These are phyloP conservation scores for Podaxis pistillaris DNA, from an alignment of 768 basidiomycete genomes.

Conservation along the genomic window DNA sequence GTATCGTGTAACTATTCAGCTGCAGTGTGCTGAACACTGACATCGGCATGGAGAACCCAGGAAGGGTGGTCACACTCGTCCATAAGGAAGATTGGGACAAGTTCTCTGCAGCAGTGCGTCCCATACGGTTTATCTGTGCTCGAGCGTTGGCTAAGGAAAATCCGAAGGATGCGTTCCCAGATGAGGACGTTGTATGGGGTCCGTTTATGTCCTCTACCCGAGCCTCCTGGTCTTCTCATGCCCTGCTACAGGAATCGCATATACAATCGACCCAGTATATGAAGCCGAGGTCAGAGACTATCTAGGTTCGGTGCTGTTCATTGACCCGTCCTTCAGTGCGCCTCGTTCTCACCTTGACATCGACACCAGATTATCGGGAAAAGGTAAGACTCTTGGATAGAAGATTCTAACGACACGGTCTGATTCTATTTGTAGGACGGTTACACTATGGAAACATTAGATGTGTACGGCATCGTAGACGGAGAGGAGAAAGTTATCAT, in stretches of 20 bases:
- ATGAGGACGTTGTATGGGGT: slow-evolving; percentile 88
- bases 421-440: slow-evolving; percentile 61
- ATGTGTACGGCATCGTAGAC: slow-evolving; percentile 63
- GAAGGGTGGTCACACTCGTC: slow-evolving; percentile 87
- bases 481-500: slow-evolving; percentile 56
- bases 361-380: slow-evolving; percentile 72
- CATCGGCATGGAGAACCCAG: slow-evolving; percentile 59
- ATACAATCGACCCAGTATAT: slow-evolving; percentile 79
- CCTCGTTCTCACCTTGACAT: slow-evolving; percentile 10
- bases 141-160: too few species aligned
- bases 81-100: slow-evolving; percentile 86
- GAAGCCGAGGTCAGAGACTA: slow-evolving; percentile 79
- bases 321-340: background rate
- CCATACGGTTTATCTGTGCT: background rate
- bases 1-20: slow-evolving; percentile 30
- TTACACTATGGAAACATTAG: slow-evolving; percentile 78
- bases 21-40: background rate
- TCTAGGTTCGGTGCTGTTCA: slow-evolving; percentile 57
- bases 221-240: background rate
- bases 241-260: slow-evolving; percentile 65
- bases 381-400: slow-evolving; percentile 45
- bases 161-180: slow-evolving; percentile 60
- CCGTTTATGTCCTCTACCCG: slow-evolving; percentile 18
- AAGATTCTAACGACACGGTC: background rate
- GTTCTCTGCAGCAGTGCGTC: slow-evolving; percentile 63